Conservation (phyloP, 2,329 filamentous ascomycete species). For the Ascochyta rabiei region DNA sequence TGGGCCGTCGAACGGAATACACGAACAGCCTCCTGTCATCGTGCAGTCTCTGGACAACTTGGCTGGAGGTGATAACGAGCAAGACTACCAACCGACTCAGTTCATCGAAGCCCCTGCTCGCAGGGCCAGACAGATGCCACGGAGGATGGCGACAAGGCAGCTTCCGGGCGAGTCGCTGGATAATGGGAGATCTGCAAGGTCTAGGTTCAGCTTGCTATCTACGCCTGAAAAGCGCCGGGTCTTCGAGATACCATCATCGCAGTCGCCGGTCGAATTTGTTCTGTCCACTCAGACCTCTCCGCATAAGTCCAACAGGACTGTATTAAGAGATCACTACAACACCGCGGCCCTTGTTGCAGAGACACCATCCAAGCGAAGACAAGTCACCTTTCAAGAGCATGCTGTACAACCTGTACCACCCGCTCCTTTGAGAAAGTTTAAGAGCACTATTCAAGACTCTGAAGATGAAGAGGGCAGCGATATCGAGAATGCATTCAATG, state of each 20-base stretch:
- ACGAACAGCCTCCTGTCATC: background rate
- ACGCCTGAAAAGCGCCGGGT: constrained; percentile 42
- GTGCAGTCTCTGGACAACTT: background rate
- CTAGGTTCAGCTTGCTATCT: constrained; percentile 38
- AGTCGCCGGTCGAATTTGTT: constrained; percentile 41
- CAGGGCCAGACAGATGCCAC: constrained; percentile 19
- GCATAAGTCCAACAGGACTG: constrained; percentile 21
- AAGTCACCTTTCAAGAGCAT: constrained; percentile 34
- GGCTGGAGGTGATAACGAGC: constrained; percentile 18
- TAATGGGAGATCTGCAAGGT: constrained; percentile 11
- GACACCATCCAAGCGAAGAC: constrained; percentile 40
- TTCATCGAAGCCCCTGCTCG: constrained; percentile 29
- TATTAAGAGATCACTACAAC: constrained; percentile 21
- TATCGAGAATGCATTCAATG: constrained; percentile 24
- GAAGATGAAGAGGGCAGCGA: constrained; percentile 41
- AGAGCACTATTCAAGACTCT: constrained; percentile 40
- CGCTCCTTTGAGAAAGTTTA: constrained; percentile 31
- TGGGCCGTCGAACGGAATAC: background rate
- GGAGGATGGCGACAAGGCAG: background rate
- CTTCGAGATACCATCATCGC: constrained; percentile 44
- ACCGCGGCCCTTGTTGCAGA: constrained; percentile 20
- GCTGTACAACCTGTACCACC: constrained; percentile 18
- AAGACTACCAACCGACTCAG: constrained; percentile 39
- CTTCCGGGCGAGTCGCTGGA: background rate
- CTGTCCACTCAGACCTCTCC: constrained; percentile 37